Base-by-base conservation (phyloP, 441 rosid genomes). In the Melastoma candidum region DNA sequence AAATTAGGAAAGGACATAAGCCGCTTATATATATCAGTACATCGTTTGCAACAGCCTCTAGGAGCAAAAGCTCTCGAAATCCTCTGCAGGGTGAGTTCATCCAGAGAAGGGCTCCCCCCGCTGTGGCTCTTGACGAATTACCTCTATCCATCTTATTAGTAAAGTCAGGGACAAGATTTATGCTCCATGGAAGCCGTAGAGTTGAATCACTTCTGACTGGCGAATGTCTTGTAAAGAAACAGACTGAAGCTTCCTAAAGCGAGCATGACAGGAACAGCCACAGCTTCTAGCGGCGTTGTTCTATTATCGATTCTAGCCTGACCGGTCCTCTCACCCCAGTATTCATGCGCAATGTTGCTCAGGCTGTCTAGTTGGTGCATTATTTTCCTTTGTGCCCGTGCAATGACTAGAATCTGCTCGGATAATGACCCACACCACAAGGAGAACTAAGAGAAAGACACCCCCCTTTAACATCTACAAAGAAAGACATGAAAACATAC, bases 301-400 rank as follows among this genome's bases (percentile, higher is more conserved):
- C 54, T 55, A 46, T 47, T 54, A 48, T 77, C 80, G n/a, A 59
- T 45, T 74, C 80, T 77, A 50, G 73, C 87, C 48, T 71, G 78
- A 24, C 77, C 80, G 46, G 81, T 54, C 78, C 74, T 85, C 61
- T 77, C 95, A 51, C 83, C 89, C 64, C 64, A 46, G 59, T 67
- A 72, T 63, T 84, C 95, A 11, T 80, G 88, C 51, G 84, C 58
- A 58, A 81, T 76, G 74, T 77, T 86, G 74, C 87, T 79, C 58
- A 93, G 71, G 56, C 71, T 86, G 75, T 84, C 93, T 54, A 93
- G 59, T 48, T 93, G 99, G 57, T 77, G 97, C 79, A 84, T 78
- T 44, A 89, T 73, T 73, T 93, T 95, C 22, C 96, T 90, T 51
- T 93, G 97, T 14, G 82, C 83, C 46, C 97, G 70, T 7, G 76